phyloP scores from a whole-genome alignment of 371 early-diverging fungal species.

The Mucor mucedo region DNA sequence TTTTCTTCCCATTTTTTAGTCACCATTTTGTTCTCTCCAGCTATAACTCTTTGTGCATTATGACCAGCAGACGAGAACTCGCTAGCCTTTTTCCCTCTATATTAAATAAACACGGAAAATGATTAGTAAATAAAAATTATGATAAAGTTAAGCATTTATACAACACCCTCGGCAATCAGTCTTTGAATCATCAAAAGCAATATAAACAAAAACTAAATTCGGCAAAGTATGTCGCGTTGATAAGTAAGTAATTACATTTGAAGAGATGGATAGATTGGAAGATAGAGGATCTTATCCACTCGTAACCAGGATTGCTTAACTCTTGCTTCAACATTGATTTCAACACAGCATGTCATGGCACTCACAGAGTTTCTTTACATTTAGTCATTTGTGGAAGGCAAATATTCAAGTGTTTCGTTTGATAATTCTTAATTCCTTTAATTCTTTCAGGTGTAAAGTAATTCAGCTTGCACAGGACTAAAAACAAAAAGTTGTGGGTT shows the following conservation, averaged over 20 bases:
- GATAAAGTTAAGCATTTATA: too few species aligned
- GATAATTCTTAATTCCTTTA: conserved; percentile 12
- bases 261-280: conserved; percentile 15
- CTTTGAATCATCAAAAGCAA: conserved; percentile 12
- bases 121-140: too few species aligned
- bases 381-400: conserved; percentile 3
- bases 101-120: too few species aligned
- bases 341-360: not conserved
- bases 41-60: conserved; percentile 17
- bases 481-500: conserved; percentile 15
- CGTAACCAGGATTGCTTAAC: conserved; percentile 9
- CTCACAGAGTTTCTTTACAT: conserved; percentile 13
- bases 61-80: conserved; percentile 13
- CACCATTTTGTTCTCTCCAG: conserved; percentile 18
- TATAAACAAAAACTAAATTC: conserved; percentile 4
- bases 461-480: conserved; percentile 23
- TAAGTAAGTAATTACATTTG: conserved; percentile 14
- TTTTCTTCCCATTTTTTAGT: conserved; percentile 20
- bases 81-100: conserved; percentile 9
- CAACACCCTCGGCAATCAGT: conserved; percentile 12
- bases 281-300: conserved; percentile 12
- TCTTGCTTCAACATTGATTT: conserved; percentile 17
- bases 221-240: conserved; percentile 12
- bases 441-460: conserved; percentile 19
- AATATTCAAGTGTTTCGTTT: conserved; percentile 9